Evolutionary conservation across 2,329 filamentous ascomycete genomes (phyloP), one percentile per base, ranked within the genome.

Genomic region (Monosporascus cannonballus): DNA sequence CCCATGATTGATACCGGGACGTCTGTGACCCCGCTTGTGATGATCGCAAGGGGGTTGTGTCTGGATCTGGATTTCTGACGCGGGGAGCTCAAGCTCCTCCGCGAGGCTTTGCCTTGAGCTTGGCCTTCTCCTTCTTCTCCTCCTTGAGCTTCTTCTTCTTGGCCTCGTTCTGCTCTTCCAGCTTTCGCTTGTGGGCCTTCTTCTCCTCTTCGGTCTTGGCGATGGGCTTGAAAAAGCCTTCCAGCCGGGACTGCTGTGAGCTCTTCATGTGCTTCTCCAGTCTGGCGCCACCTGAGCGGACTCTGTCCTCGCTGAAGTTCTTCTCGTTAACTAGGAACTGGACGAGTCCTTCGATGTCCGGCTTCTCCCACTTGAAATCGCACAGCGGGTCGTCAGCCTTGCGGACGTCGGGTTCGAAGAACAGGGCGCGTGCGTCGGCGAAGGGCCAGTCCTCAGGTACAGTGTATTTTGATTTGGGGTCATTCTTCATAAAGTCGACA

Each of bases 401-500:
- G 37, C 87, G 86, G 25, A 99, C 93, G 61, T 97, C 91, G 0
- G 94, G 94, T 62, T 93, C 79, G 67, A 95, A 86, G 76, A 99
- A 97, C 27, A 99, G 83, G 18, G 91, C 84, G 41, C 95, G 89
- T 7, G 94, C 95, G 64, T 99, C 92, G 62, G 87, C 78, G 70
- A 87, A 99, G 0, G 94, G 94, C 93, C 94, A 99, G 73, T 96
- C 90, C n/a, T 96, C 92, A 0, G 94, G 94, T 14, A 99, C 77
- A 1, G 79, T 81, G 71, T 88, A 96, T 67, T 94, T 95, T 59
- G 85, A 79, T 69, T 89, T 90, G 14, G 83, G 76, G 61, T 90
- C 87, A 39, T 84, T 85, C 66, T 93, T 76, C 60, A 96, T 87
- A 57, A 77, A 80, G 56, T 90, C 89, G 44, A 97, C 85, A 1